Conservation (phyloP, 2,329 filamentous ascomycete species). For the Magnaporthiopsis incrustans region DNA sequence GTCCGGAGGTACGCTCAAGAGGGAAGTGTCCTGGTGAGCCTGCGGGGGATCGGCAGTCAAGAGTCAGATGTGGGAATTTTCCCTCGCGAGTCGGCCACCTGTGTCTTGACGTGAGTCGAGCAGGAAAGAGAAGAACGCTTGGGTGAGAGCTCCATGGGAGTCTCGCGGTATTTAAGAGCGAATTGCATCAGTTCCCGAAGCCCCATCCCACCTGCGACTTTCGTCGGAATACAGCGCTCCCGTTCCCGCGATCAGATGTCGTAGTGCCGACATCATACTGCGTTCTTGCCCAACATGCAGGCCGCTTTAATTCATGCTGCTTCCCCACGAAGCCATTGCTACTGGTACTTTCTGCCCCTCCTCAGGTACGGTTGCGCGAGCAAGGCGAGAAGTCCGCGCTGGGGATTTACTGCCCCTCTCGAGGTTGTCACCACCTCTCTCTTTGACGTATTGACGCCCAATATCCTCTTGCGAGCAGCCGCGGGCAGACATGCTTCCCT, state of each 20-base stretch:
- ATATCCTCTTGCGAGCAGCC: no score
- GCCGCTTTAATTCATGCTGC: no score
- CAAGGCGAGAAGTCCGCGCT: not conserved
- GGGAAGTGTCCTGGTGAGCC: not conserved
- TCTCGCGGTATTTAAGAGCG: not conserved
- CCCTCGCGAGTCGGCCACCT: not conserved
- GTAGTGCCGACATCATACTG: not conserved
- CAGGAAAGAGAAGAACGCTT: not conserved
- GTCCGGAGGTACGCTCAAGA: no score
- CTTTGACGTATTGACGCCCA: not conserved
- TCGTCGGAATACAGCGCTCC: not conserved
- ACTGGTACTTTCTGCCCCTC: no score
- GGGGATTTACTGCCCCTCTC: not conserved
- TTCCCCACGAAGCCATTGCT: not conserved
- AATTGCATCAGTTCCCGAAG: not conserved
- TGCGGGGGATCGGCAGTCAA: not conserved
- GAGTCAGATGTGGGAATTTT: not conserved
- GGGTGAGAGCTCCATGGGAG: not conserved
- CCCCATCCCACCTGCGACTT: not conserved
- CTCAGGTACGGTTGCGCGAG: not conserved
- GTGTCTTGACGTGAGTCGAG: no score
- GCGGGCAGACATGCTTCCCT: not conserved
- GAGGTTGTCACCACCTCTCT: not conserved
- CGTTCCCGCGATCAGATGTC: not conserved
- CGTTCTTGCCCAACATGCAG: not conserved